Evolutionary conservation across 208 protist species (phyloP).

Genomic region (Crithidia bombi): DNA sequence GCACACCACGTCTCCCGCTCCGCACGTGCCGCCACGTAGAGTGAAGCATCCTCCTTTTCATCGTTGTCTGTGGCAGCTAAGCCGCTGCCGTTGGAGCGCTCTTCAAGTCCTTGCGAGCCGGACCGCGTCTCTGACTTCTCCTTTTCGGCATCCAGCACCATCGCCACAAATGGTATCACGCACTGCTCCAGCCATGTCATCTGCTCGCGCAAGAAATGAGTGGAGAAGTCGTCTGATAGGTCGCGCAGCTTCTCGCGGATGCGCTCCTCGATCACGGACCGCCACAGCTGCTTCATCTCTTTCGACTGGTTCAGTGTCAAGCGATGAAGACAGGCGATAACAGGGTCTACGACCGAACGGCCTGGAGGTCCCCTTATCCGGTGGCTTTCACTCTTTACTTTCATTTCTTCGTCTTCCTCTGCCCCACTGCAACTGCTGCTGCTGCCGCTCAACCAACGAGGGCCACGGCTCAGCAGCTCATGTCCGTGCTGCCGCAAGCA

Average conservation of each 20-base stretch:
- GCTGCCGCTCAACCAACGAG: neutral
- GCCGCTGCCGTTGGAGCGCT: neutral
- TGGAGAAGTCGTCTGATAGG: conserved; percentile 73
- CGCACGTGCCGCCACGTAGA: conserved; percentile 25
- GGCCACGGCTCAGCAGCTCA: conserved; percentile 1
- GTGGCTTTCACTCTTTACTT: neutral
- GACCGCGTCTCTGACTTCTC: neutral
- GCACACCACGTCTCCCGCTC: conserved; percentile 72
- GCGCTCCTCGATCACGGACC: conserved; percentile 53
- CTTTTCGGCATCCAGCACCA: conserved; percentile 36
- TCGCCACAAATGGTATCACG: conserved; percentile 72
- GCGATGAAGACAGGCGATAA: conserved; percentile 64
- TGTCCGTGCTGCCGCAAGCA: conserved; percentile 58
- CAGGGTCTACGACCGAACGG: conserved; percentile 26
- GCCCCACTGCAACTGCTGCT: neutral
- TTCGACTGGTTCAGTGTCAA: conserved; percentile 63
- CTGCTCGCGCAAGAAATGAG: conserved; percentile 50
- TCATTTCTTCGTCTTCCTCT: neutral
- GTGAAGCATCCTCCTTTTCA: neutral
- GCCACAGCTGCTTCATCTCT: conserved; percentile 69
- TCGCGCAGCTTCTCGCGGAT: conserved; percentile 49
- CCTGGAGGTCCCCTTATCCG: neutral
- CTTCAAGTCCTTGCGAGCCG: neutral
- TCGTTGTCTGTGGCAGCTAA: too few relatives aligned
- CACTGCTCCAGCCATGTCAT: conserved; percentile 71